Evolutionary conservation across 2,329 filamentous ascomycete genomes (phyloP).

Genomic region (Sarocladium oryzae): DNA sequence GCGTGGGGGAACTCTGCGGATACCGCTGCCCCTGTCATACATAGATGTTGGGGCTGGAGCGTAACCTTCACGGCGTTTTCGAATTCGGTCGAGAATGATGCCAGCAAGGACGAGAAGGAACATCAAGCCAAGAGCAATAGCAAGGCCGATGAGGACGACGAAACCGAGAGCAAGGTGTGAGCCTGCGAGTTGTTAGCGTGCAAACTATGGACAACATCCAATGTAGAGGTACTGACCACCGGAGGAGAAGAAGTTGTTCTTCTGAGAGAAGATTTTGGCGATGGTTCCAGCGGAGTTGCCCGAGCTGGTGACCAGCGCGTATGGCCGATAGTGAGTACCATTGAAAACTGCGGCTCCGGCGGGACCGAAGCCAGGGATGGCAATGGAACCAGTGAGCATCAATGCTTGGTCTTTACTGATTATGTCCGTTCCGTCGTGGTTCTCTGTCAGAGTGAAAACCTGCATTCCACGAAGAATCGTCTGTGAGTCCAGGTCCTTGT

Average conservation of each 20-base stretch:
- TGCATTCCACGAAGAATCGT: constrained; percentile 76
- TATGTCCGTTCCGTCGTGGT: constrained; percentile 59
- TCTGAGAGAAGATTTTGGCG: constrained; percentile 76
- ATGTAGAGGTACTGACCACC: constrained; percentile 16
- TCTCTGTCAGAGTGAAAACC: constrained; percentile 63
- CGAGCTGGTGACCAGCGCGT: constrained; percentile 66
- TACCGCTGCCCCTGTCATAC: constrained; percentile 53
- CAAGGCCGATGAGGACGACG: constrained; percentile 74
- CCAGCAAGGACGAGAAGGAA: constrained; percentile 72
- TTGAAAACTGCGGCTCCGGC: constrained; percentile 86
- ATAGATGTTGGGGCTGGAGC: constrained; percentile 65
- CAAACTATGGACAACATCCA: constrained; percentile 39
- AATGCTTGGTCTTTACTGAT: constrained; percentile 64
- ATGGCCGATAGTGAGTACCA: constrained; percentile 70
- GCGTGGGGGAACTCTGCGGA: constrained; percentile 54
- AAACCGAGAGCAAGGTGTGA: constrained; percentile 63
- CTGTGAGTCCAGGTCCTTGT: constrained; percentile 52
- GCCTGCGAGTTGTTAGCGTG: constrained; percentile 25
- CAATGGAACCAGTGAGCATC: constrained; percentile 77
- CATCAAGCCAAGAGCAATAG: constrained; percentile 69
- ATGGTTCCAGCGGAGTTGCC: constrained; percentile 66
- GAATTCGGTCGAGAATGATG: constrained; percentile 66
- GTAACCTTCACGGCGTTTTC: constrained; percentile 75
- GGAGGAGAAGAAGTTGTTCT: constrained; percentile 65
- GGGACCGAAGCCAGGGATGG: constrained; percentile 68